Evolutionary conservation across 768 basidiomycete species (phyloP).

Genomic region (Coprinellus aureogranulatus): DNA sequence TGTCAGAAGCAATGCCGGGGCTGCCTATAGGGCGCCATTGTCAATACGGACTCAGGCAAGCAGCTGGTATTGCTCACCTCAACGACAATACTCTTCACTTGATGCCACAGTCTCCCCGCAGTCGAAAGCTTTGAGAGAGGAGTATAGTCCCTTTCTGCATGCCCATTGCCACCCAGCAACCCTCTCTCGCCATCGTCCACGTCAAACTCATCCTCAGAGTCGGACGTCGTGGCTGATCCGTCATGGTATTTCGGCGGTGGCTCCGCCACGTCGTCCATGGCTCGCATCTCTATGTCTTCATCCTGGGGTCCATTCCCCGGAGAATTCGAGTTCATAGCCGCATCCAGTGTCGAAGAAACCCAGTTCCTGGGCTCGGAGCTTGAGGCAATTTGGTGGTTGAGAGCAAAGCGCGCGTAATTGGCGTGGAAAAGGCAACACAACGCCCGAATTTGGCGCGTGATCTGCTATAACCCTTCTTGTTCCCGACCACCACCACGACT

Average conservation of each 20-base stretch:
- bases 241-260: slow-evolving; percentile 7
- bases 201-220: slow-evolving; percentile 29
- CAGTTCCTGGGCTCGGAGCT: no score
- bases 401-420: slow-evolving; percentile 3
- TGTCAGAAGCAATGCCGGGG: slow-evolving; percentile 83
- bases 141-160: neutral
- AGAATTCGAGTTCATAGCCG: slow-evolving; percentile 31
- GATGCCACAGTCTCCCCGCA: slow-evolving; percentile 43
- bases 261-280: slow-evolving; percentile 22
- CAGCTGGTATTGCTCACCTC: slow-evolving; percentile 45
- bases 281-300: slow-evolving; percentile 36
- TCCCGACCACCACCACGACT: slow-evolving; percentile 12
- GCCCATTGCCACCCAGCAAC: slow-evolving; percentile 29
- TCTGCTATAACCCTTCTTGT: slow-evolving; percentile 8
- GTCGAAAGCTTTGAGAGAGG: slow-evolving; percentile 21
- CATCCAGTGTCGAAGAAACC: neutral
- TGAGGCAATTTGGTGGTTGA: no score
- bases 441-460: slow-evolving; percentile 6
- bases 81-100: slow-evolving; percentile 60
- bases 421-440: slow-evolving; percentile 18
- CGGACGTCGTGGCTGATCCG: slow-evolving; percentile 21
- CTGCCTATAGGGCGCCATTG: slow-evolving; percentile 49
- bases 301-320: slow-evolving; percentile 27
- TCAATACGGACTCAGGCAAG: no score
- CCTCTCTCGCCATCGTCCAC: slow-evolving; percentile 42